Evolutionary conservation across 805 yeast species (phyloP), one percentile per base, ranked within the genome.

Genomic region (Myxozyma lipomycoides): DNA sequence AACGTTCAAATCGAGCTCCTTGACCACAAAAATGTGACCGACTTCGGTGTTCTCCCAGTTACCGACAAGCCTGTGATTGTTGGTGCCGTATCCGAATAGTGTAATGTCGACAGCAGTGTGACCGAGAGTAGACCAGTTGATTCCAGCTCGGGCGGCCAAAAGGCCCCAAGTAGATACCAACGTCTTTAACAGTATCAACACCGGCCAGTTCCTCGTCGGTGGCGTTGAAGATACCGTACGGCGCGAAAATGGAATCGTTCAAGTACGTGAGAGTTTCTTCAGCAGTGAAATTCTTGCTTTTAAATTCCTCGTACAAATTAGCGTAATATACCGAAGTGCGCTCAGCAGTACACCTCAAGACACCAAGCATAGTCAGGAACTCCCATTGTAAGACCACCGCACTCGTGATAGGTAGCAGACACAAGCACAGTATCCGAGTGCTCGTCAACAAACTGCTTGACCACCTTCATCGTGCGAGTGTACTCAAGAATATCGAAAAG

Each of bases 61-160:
- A 4, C 97, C 97, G 26, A 76, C 76, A 48, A 89, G 71, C 9
- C 78, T 72, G 19, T 74, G 66, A 49, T 70, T 71, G 23, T 76
- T 78, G 61, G 83, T 83, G 28, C 89, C 77, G 65, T 83, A 77
- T 0, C 84, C 96, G 65, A 90, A 90, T 43, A 91, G 85, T 63
- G 91, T 90, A 34, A 90, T 96, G 68, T 90, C 98, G 15, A 90
- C 96, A 0, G 96, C 96, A 19, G 95, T 83, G 67, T 90, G 98
- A 26, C 97, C 98, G 63, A 88, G 95, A 0, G 97, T 90, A 7
- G 95, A 76, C 96, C 96, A 90, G n/a, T 96, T 97, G 17, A 88
- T 79, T 67, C 85, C 85, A 0, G 97, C 88, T 57, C 95, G 78
- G n/a, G 70, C 62, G 0, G 95, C 84, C 9, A 88, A 77, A 77